phyloP scores from a whole-genome alignment of 768 basidiomycete genomes.

The Leccinum arenicola region DNA sequence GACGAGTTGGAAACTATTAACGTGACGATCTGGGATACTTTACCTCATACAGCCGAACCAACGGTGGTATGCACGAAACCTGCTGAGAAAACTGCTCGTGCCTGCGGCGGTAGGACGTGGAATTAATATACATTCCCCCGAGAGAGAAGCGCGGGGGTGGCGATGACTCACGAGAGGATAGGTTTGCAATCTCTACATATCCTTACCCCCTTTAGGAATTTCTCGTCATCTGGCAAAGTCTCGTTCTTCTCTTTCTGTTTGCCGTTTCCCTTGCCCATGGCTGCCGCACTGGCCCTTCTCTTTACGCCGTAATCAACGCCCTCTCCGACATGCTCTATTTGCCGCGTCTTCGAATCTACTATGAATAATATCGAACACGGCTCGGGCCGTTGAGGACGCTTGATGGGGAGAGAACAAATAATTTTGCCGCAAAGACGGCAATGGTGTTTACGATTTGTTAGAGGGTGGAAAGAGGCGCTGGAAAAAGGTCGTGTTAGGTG shows the following conservation, averaged over 20 bases:
- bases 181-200: constrained; percentile 84
- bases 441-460: constrained; percentile 95
- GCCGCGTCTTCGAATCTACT: constrained; percentile 72
- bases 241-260: constrained; percentile 38
- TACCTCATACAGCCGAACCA: constrained; percentile 72
- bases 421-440: constrained; percentile 92
- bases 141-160: background rate
- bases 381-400: constrained; percentile 60
- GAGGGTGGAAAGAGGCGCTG: constrained; percentile 75
- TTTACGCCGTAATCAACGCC: constrained; percentile 82
- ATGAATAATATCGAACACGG: constrained; percentile 82
- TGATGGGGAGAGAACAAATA: constrained; percentile 84
- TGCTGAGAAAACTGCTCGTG: constrained; percentile 80
- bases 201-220: constrained; percentile 85
- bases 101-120: constrained; percentile 35
- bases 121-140: background rate
- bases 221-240: constrained; percentile 60
- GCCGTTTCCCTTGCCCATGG: constrained; percentile 17
- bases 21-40: constrained; percentile 3
- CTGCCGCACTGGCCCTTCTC: constrained; percentile 34
- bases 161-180: constrained; percentile 66
- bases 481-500: constrained; percentile 5
- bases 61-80: constrained; percentile 51
- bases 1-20: background rate
- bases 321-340: constrained; percentile 82